Evolutionary conservation across 441 rosid species (phyloP).

Genomic region (Jatropha podagrica): DNA sequence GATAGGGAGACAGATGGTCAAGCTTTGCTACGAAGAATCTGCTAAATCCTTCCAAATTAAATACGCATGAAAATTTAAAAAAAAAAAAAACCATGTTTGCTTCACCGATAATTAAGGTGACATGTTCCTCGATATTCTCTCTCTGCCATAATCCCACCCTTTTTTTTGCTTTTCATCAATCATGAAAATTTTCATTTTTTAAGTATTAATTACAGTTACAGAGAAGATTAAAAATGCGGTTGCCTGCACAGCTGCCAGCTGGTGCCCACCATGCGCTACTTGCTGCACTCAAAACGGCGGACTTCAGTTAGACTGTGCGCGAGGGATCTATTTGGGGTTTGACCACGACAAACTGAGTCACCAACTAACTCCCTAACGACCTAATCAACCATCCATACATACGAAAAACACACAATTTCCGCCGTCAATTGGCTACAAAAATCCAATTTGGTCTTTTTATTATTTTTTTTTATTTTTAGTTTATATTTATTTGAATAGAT

Average conservation of each 20-base stretch:
- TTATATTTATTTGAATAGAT: too few relatives aligned
- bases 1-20: conserved; percentile 38
- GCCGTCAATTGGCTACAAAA: too few relatives aligned
- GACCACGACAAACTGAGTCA: too few relatives aligned
- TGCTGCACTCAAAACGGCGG: conserved; percentile 23
- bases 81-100: conserved; percentile 10
- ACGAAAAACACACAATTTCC: too few relatives aligned
- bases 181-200: not conserved
- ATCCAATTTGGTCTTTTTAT: too few relatives aligned
- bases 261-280: conserved; percentile 30
- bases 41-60: conserved; percentile 19
- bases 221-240: not conserved
- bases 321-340: not conserved
- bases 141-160: conserved; percentile 4
- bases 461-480: not conserved
- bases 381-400: too few relatives aligned
- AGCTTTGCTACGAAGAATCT: conserved; percentile 22
- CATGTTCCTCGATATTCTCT: conserved; percentile 38
- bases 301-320: not conserved
- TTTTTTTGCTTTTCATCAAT: not conserved
- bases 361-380: not conserved
- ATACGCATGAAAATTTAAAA: not conserved
- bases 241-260: conserved; percentile 19
- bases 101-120: conserved; percentile 48
- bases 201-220: too few relatives aligned